Evolutionary conservation across 2,329 filamentous ascomycete species (phyloP).

Genomic region (Exophiala xenobiotica): DNA sequence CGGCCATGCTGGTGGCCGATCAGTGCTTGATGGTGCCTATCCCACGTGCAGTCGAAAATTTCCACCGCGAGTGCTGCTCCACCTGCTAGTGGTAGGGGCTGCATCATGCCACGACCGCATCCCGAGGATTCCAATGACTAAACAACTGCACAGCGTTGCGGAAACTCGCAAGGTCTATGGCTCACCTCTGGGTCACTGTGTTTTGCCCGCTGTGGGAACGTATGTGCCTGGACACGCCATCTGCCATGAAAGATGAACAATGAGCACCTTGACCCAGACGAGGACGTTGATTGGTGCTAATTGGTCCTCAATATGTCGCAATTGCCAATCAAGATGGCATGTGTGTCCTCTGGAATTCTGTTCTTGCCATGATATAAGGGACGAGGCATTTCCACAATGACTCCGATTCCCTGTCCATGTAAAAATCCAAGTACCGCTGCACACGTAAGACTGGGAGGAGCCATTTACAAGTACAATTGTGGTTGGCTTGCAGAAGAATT

Average conservation of each 20-base stretch:
- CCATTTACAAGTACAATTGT: neutral
- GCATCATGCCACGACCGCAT: constrained; percentile 7
- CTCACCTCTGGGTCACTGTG: neutral
- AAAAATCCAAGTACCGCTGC: constrained; percentile 2
- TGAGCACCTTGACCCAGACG: constrained; percentile 20
- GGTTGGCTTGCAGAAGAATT: neutral
- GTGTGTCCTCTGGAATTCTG: constrained; percentile 9
- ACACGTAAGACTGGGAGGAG: constrained; percentile 20
- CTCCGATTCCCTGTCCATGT: no score
- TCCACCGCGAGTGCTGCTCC: neutral
- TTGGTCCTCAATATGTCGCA: constrained; percentile 19
- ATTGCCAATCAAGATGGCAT: constrained; percentile 24
- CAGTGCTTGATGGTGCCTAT: no score
- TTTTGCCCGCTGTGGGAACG: neutral
- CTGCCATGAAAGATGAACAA: constrained; percentile 8
- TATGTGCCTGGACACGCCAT: constrained; percentile 17
- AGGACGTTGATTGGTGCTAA: constrained; percentile 20
- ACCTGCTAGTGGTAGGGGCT: neutral
- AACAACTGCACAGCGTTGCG: constrained; percentile 11
- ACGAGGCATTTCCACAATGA: constrained; percentile 10
- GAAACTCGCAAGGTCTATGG: constrained; percentile 10
- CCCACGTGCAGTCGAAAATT: constrained; percentile 17
- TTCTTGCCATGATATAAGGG: constrained; percentile 16
- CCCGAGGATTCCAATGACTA: constrained; percentile 18
- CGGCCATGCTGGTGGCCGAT: neutral